Percentiles rank a stretch among this genome's conserved stretches.
Evolutionary conservation across 1,139 yeast species (phyloP).

Genomic region (Yamadazyma aaseri): DNA sequence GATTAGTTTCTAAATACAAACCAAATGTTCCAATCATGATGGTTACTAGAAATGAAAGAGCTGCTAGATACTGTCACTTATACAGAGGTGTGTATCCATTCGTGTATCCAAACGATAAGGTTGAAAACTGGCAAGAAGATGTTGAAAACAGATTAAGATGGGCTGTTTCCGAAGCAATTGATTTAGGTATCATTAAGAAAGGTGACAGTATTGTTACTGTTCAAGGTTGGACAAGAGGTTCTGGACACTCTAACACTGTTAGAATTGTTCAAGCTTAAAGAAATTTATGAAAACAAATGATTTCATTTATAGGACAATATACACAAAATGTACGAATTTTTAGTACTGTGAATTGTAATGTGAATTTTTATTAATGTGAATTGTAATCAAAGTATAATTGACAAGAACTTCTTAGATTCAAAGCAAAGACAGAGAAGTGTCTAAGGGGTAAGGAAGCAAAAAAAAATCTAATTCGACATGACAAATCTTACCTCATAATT

Average conservation of each 20-base stretch:
- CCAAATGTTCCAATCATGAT: constrained; percentile 96
- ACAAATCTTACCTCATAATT: no score
- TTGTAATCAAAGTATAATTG: no score
- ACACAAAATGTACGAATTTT: not conserved
- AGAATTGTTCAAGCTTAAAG: constrained; percentile 60
- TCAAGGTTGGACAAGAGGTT: constrained; percentile 99
- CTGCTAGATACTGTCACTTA: constrained; percentile 94
- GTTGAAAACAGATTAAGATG: constrained; percentile 92
- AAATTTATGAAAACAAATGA: no score
- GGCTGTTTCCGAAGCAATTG: constrained; percentile 90
- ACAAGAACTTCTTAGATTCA: no score
- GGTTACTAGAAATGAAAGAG: constrained; percentile 93
- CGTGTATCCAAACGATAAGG: constrained; percentile 66
- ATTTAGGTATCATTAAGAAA: constrained; percentile 77
- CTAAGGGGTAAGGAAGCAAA: no score
- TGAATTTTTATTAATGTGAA: no score
- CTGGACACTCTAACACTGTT: constrained; percentile 98
- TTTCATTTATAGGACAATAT: no score
- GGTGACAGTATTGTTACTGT: constrained; percentile 93
- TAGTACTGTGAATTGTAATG: no score
- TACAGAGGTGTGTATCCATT: constrained; percentile 99
- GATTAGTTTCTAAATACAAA: constrained; percentile 95
- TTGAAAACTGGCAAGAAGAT: constrained; percentile 92
- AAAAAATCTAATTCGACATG: no score
- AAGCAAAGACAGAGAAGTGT: no score